A percentile compares a stretch with the other conserved stretches of the same genome.
Conservation (phyloP, 1,284 basidiomycete species). For the Coniophora puteana region DNA sequence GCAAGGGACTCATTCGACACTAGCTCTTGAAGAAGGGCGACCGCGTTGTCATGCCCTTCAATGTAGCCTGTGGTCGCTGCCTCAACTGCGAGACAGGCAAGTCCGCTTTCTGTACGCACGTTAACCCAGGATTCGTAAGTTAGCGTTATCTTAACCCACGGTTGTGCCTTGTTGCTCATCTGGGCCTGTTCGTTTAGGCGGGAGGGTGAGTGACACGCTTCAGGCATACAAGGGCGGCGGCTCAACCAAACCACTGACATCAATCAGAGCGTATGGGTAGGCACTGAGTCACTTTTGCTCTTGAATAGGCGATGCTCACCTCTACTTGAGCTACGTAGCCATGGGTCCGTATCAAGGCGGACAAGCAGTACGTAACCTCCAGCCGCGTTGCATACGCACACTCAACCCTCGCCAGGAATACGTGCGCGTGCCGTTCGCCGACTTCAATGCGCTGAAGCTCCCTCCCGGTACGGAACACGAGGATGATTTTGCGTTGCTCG, state of each 20-base stretch:
- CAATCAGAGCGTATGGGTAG: conserved; percentile 39
- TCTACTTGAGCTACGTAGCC: conserved; percentile 39
- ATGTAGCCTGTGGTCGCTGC: conserved; percentile 53
- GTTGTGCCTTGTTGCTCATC: neutral
- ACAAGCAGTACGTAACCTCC: conserved; percentile 36
- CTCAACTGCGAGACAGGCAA: conserved; percentile 48
- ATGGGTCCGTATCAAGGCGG: conserved; percentile 52
- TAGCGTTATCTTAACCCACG: conserved; percentile 12
- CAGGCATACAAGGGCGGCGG: neutral
- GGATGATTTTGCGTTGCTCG: conserved; percentile 50
- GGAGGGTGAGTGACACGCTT: conserved; percentile 30
- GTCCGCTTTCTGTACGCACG: conserved; percentile 49
- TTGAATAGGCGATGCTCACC: neutral
- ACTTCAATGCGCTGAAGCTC: conserved; percentile 48
- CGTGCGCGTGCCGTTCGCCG: conserved; percentile 48
- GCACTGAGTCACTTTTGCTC: conserved; percentile 1
- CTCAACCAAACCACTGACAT: neutral
- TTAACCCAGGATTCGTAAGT: conserved; percentile 54
- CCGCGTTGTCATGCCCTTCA: conserved; percentile 53
- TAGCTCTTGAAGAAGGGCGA: conserved; percentile 48
- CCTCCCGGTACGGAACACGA: conserved; percentile 50
- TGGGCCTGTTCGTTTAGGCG: conserved; percentile 24
- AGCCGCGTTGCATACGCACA: neutral
- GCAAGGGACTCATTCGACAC: too few species aligned
- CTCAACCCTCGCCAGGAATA: conserved; percentile 34